phyloP scores from a whole-genome alignment of 1,284 basidiomycete genomes.

The Pascua guehoae region DNA sequence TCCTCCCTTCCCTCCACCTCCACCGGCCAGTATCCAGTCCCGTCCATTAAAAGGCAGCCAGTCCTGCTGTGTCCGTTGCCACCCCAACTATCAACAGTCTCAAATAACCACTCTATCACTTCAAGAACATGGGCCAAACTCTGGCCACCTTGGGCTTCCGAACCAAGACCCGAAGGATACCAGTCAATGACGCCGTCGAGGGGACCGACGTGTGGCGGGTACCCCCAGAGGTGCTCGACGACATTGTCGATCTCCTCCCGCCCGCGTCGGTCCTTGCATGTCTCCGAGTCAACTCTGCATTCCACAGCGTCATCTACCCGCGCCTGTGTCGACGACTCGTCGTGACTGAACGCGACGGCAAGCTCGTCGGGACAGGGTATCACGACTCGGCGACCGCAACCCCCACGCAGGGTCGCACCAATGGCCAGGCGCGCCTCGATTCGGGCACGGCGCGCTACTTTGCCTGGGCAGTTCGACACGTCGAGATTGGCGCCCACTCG shows the following conservation, averaged over 20 bases:
- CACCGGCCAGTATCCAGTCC: too few species aligned
- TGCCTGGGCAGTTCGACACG: neutral
- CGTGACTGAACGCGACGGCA: neutral
- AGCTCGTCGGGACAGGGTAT: neutral
- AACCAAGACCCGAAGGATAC: too few species aligned
- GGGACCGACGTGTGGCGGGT: neutral
- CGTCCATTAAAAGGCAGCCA: too few species aligned
- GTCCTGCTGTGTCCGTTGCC: too few species aligned
- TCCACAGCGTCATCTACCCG: neutral
- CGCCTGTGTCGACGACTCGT: neutral
- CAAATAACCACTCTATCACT: too few species aligned
- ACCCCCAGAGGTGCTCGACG: slow-evolving; percentile 6
- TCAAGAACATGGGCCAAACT: too few species aligned
- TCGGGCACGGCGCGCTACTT: neutral
- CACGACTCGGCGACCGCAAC: neutral
- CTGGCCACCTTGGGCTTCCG: too few species aligned
- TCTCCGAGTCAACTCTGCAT: slow-evolving; percentile 4
- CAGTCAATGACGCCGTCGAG: too few species aligned
- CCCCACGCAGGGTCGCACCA: neutral
- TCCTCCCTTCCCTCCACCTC: too few species aligned
- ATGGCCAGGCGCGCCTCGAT: neutral
- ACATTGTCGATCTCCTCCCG: slow-evolving; percentile 2
- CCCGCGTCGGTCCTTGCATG: neutral
- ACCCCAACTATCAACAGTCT: too few species aligned
- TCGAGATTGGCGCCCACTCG: slow-evolving; percentile 1